Conservation (phyloP, 2,329 filamentous ascomycete species). For the Alternaria angustiovoidea region DNA sequence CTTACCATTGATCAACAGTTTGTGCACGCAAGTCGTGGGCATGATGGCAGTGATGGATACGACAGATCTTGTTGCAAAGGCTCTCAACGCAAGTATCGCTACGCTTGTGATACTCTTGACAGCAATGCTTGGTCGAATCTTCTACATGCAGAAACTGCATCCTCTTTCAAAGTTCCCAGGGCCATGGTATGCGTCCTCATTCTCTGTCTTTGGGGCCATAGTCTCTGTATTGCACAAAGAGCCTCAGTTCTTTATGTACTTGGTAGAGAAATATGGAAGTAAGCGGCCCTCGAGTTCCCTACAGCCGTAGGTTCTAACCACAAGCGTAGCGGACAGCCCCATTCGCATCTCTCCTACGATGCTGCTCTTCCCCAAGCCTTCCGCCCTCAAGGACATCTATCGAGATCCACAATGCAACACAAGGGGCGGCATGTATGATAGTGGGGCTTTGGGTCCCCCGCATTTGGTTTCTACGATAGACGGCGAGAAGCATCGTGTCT, state of each 20-base stretch:
- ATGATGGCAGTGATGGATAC: constrained; percentile 1
- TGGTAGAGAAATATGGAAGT: constrained; percentile 43
- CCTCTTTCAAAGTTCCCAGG: constrained; percentile 55
- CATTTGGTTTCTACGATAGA: constrained; percentile 47
- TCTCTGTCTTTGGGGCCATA: constrained; percentile 41
- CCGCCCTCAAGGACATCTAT: constrained; percentile 53
- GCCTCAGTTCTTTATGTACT: constrained; percentile 40
- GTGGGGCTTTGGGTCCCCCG: constrained; percentile 48
- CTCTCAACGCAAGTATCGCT: constrained; percentile 7
- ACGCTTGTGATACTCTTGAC: constrained; percentile 11
- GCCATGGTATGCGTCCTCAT: constrained; percentile 51
- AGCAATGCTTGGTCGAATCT: constrained; percentile 24
- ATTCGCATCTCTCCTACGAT: constrained; percentile 52
- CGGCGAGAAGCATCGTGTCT: constrained; percentile 42
- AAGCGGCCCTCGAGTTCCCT: constrained; percentile 13
- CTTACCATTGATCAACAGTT: not conserved
- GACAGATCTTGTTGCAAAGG: not conserved
- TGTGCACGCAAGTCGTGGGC: not conserved
- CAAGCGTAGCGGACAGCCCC: constrained; percentile 35
- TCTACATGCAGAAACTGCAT: constrained; percentile 54
- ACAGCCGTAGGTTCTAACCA: constrained; percentile 2
- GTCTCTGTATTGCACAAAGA: constrained; percentile 39
- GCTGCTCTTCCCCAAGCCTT: constrained; percentile 49
- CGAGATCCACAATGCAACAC: constrained; percentile 50
- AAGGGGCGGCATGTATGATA: constrained; percentile 48